Evolutionary conservation across 2,329 filamentous ascomycete species (phyloP), one percentile per base, ranked within the genome.

Genomic region (Venturia pyrina): DNA sequence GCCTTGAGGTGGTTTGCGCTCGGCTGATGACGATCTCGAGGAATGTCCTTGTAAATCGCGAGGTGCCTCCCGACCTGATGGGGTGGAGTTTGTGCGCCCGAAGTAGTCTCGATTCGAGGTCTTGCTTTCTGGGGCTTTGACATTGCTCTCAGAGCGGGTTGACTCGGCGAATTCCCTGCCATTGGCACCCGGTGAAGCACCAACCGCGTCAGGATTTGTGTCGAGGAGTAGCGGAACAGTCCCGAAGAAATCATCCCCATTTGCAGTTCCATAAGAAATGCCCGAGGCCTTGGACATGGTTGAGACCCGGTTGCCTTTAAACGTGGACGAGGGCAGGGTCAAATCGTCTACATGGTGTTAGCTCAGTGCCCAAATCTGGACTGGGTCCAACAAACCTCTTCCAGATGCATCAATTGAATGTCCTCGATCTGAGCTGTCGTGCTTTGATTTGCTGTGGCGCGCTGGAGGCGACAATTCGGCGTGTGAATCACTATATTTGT

Each of bases 281-380:
- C 87, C 79, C 1, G 90, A 93, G 37, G 40, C 53, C n/a, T 60
- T 65, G 19, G 66, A 60, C 8, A 56, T 21, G 28, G 48, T 62
- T 21, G 66, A 67, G 71, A 89, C 89, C 66, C 89, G 85, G 71
- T 90, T 90, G 71, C 88, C 90, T 70, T 89, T 86, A 76, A 96
- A 96, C 8, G 84, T 90, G 61, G 86, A 88, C 1, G 89, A 84
- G 3, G 91, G 90, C 21, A 96, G 80, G 3, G 87, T 87, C 34
- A 91, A 80, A 41, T 85, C 87, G 67, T 87, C 85, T 80, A 67
- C 63, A 68, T 65, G 34, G 59, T 71, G n/a, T 62, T 62, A 62
- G 40, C n/a, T 50, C 44, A 64, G 11, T 19, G 41, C 7, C 24
- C 57, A 8, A 17, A 19, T 1, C 13, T n/a, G 40, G 10, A 3